These are phyloP conservation scores for Paspalum vaginatum DNA, from an alignment of 176 grass and related monocot genomes.

Conservation along the genomic window DNA sequence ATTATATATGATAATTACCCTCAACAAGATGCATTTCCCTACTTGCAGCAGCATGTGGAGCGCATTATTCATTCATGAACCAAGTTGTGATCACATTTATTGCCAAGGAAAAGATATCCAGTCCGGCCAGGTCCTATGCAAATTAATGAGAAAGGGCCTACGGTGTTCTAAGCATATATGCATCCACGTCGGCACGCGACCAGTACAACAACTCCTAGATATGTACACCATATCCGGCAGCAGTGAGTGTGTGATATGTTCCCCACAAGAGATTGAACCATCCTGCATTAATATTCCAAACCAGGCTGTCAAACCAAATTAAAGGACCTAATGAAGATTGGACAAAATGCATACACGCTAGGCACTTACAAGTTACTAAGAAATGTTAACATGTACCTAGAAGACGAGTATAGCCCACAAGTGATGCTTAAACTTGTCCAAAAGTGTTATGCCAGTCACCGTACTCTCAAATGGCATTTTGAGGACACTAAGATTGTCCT, in stretches of 20 bases:
- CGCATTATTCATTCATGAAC: not conserved
- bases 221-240: not conserved
- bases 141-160: constrained; percentile 5
- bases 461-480: no score
- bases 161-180: not conserved
- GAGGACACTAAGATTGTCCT: no score
- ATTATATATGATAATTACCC: not conserved
- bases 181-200: not conserved
- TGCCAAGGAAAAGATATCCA: not conserved
- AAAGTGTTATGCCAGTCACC: no score
- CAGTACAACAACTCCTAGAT: not conserved
- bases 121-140: constrained; percentile 10
- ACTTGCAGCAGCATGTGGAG: not conserved
- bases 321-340: not conserved
- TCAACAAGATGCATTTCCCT: not conserved
- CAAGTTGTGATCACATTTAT: not conserved
- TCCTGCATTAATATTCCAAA: not conserved
- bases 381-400: no score
- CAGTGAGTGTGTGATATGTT: not conserved
- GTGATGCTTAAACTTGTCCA: no score
- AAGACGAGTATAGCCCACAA: no score
- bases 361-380: no score
- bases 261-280: not conserved
- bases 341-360: no score
- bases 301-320: not conserved